Base-by-base conservation (phyloP, 805 yeast species). In the Maudiozyma serrabonitensis region DNA sequence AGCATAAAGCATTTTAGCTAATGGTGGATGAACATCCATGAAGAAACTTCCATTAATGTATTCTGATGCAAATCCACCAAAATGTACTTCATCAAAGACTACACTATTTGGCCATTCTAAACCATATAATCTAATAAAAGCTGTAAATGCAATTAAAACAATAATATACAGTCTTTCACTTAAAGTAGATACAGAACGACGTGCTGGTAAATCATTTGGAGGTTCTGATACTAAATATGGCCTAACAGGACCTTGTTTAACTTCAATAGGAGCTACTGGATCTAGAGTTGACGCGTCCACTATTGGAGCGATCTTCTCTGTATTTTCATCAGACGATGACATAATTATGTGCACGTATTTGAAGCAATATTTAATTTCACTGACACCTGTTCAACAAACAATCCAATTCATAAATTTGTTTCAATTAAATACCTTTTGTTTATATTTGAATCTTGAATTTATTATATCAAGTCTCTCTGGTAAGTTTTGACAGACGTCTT, bases 11-110 rank as follows among this genome's bases (percentile, higher is more conserved):
- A 86, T 76, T 61, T 84, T 81, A 38, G 86, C 84, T 56, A 86
- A 72, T 4, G 95, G 95, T 8, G 95, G 95, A 61, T 84, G 86
- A 42, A 80, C 83, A 63, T 82, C 90, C 77, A 84, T 74, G 66
- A 84, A 84, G 61, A 73, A 84, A 16, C 67, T 66, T 18, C 87
- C 86, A 47, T 69, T 66, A 48, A 81, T 75, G 69, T 89, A 93
- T 67, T 86, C 81, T 51, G 83, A 76, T 32, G 96, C 95, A 69
- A 91, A 93, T n/a, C 95, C 95, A 50, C 99, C 99, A 60, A 93
- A 93, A 68, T 87, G 95, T 40, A 86, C 93, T 67, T 91, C 99
- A 66, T 89, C 96, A 56, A 87, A 87, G 12, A 91, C 95, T 37
- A 89, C 95, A 28, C 90, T 80, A 58, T 80, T 69, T 39, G 99